These are phyloP conservation scores for Stephanodiscus minutulus DNA, from an alignment of 108 stramenopile species.

Conservation along the genomic window DNA sequence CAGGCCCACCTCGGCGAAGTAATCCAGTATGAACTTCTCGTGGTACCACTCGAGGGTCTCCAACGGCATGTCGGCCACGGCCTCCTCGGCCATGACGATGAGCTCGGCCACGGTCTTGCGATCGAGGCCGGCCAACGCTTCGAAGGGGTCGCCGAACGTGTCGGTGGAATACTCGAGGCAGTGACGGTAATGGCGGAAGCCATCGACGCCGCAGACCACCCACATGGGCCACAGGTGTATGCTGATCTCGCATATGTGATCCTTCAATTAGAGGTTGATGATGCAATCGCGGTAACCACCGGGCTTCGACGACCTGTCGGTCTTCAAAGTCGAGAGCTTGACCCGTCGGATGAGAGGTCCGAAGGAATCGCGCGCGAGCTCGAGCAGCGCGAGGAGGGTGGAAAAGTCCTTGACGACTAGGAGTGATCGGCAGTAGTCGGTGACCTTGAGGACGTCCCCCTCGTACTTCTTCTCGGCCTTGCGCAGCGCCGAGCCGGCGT, in stretches of 20 bases:
- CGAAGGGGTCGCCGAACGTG: conserved; percentile 80
- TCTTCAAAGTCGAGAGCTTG: conserved; percentile 76
- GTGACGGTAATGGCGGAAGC: conserved; percentile 89
- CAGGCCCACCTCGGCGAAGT: conserved; percentile 85
- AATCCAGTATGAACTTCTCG: conserved; percentile 87
- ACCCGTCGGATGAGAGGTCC: conserved; percentile 86
- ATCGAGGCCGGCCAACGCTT: conserved; percentile 82
- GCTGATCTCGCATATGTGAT: conserved; percentile 90
- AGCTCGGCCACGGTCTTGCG: conserved; percentile 89
- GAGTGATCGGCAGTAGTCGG: conserved; percentile 81
- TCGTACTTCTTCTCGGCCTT: conserved; percentile 88
- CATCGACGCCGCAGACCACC: conserved; percentile 86
- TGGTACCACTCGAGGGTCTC: conserved; percentile 90
- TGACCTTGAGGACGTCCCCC: conserved; percentile 83
- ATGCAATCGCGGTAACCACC: conserved; percentile 88
- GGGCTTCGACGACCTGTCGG: conserved; percentile 62
- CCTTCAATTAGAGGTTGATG: conserved; percentile 85
- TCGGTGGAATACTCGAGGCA: conserved; percentile 90
- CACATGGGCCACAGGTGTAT: conserved; percentile 89
- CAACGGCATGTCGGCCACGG: conserved; percentile 83
- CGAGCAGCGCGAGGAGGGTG: conserved; percentile 77
- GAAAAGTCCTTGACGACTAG: conserved; percentile 87
- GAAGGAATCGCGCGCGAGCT: conserved; percentile 82
- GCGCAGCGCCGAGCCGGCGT: conserved; percentile 67
- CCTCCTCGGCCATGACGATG: conserved; percentile 91